A percentile compares a stretch with the other conserved stretches of the same genome.
phyloP scores from a whole-genome alignment of 164 flowering plant genomes.

The Paratinospora sagittata region DNA sequence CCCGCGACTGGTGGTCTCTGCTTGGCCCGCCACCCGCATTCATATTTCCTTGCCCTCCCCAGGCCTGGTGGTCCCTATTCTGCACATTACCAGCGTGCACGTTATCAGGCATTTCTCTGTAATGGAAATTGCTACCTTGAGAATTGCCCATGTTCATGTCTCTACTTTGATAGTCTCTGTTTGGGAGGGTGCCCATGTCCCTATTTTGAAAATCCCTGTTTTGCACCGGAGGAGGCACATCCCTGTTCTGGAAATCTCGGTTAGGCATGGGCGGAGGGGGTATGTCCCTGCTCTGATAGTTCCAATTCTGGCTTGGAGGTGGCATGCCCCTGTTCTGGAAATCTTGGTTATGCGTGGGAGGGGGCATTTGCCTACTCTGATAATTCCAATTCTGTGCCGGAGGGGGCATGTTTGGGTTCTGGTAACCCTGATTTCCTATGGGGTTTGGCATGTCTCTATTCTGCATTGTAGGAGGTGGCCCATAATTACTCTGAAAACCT shows the following conservation, averaged over 20 bases:
- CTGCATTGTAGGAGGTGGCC: not conserved
- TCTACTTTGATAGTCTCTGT: not conserved
- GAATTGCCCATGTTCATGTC: not conserved
- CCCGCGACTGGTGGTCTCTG: slow-evolving; percentile 8
- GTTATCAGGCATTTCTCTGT: slow-evolving; percentile 1
- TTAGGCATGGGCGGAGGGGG: slow-evolving; percentile 7
- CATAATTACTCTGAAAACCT: slow-evolving; percentile 4
- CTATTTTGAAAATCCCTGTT: not conserved
- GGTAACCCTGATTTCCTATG: not conserved
- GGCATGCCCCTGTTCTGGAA: slow-evolving; percentile 9
- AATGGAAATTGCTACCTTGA: slow-evolving; percentile 5
- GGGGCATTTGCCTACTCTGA: slow-evolving; percentile 7
- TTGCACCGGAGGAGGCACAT: slow-evolving; percentile 1
- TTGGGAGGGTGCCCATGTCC: slow-evolving; percentile 9
- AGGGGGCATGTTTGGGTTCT: slow-evolving; percentile 5
- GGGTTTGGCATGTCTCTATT: not conserved
- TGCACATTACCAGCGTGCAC: not conserved
- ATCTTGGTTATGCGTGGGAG: slow-evolving; percentile 1
- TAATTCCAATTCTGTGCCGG: slow-evolving; percentile 4
- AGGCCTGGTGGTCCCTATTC: slow-evolving; percentile 6
- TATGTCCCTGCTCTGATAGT: slow-evolving; percentile 5
- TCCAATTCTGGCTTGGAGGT: not conserved
- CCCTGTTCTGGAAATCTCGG: slow-evolving; percentile 9
- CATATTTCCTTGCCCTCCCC: not conserved
- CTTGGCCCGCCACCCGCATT: not conserved